Evolutionary conservation across 1,139 yeast genomes (phyloP), one percentile per base, ranked within the genome.

Genomic region (Sugiyamaella pinicola): DNA sequence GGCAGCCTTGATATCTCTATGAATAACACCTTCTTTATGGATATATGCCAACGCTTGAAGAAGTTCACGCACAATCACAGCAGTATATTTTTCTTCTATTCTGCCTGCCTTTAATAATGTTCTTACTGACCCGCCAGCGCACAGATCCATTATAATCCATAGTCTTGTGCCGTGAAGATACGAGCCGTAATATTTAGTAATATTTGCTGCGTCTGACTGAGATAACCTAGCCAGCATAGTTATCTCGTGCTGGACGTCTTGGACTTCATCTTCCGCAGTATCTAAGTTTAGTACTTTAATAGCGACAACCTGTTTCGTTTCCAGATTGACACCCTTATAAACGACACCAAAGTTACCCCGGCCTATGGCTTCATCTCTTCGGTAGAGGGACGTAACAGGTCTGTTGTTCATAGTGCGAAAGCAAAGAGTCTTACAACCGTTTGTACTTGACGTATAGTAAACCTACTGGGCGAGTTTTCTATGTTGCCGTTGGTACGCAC

Each of bases 131-230:
- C 99, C 99, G 12, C 99, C 99, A 1, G 96, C 95, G 70, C 99
- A 93, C 66, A 87, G 82, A 67, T 95, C 99, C 98, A 95, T 95
- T 54, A 95, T 83, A 67, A 95, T 91, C 99, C 99, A 95, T 34
- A 95, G 74, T 65, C 88, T 85, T 8, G 97, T 87, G 47, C 93
- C 97, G 58, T 84, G 81, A 39, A 95, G 71, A 60, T 86, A 87
- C 0, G 96, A 85, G 0, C 97, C 98, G 67, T 87, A 87, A 71
- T 95, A 95, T 61, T 86, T 91, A 2, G 96, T 90, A 47, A 95
- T 90, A 62, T 95, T 95, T 45, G 68, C 65, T 26, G 71, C 72
- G 24, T 96, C 96, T 2, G 86, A 85, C 54, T 82, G 83, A 60
- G 88, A 87, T 59, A 95, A 74, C 61, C 88, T 90, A 0, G 96